phyloP scores from a whole-genome alignment of 2,329 filamentous ascomycete genomes.

The Sclerotinia spermophila region DNA sequence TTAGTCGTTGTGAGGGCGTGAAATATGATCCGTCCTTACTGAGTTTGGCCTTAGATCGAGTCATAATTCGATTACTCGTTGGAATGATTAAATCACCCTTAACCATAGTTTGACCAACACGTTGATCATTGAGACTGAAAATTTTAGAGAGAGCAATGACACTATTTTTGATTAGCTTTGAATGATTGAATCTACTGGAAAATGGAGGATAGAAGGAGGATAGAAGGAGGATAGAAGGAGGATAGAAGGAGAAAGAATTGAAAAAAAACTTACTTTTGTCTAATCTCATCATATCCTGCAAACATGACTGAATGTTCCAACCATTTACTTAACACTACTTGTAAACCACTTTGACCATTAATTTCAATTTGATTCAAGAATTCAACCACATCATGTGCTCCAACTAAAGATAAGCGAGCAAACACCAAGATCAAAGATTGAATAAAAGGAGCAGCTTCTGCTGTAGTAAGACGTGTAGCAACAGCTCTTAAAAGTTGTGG shows the following conservation, averaged over 20 bases:
- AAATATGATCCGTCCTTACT: conserved; percentile 49
- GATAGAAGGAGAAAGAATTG: neutral
- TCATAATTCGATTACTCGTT: conserved; percentile 82
- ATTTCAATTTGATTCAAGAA: conserved; percentile 86
- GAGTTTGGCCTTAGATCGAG: conserved; percentile 80
- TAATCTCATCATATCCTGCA: conserved; percentile 96
- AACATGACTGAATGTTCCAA: conserved; percentile 96
- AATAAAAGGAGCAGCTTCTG: conserved; percentile 83
- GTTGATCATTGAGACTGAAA: conserved; percentile 79
- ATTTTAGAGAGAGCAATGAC: conserved; percentile 91
- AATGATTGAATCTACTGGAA: neutral
- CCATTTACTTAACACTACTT: conserved; percentile 91
- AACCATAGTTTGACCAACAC: conserved; percentile 74
- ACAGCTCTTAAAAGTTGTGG: conserved; percentile 86
- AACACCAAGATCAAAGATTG: conserved; percentile 96
- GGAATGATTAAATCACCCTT: conserved; percentile 88
- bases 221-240: too few relatives aligned
- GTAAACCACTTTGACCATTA: conserved; percentile 73
- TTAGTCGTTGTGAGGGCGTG: conserved; percentile 3
- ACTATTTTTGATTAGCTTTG: conserved; percentile 46
- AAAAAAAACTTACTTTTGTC: conserved; percentile 72
- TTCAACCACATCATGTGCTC: conserved; percentile 83
- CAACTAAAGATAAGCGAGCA: conserved; percentile 79
- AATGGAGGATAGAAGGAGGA: too few relatives aligned
- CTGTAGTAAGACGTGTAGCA: conserved; percentile 76